These are phyloP conservation scores for Nemophila menziesii DNA, from an alignment of 257 asterid genomes.

Conservation along the genomic window DNA sequence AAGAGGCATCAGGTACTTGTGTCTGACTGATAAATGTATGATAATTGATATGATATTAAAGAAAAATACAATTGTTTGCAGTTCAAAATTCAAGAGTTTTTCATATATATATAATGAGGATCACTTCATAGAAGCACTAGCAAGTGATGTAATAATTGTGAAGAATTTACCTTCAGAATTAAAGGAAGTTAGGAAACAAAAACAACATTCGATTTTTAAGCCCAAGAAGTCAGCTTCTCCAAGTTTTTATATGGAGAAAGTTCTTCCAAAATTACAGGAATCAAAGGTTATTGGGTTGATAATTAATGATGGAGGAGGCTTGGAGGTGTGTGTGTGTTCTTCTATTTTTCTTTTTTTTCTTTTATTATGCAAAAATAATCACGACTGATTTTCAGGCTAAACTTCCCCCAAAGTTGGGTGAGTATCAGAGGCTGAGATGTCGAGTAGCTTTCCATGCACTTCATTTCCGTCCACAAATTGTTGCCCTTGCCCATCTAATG, in stretches of 20 bases:
- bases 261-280: constrained; percentile 58
- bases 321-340: constrained; percentile 42
- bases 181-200: constrained; percentile 59
- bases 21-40: no score
- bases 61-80: constrained; percentile 34
- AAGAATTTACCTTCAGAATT: constrained; percentile 58
- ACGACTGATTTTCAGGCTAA: no score
- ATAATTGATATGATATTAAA: no score
- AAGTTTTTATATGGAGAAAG: constrained; percentile 47
- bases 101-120: constrained; percentile 69
- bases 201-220: constrained; percentile 53
- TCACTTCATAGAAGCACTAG: constrained; percentile 57
- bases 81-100: constrained; percentile 87
- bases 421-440: constrained; percentile 93
- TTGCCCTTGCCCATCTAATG: constrained; percentile 49
- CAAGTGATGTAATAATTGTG: constrained; percentile 65
- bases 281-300: constrained; percentile 69
- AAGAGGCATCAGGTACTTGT: constrained; percentile 89
- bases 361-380: not conserved
- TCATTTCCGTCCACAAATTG: constrained; percentile 78
- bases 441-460: constrained; percentile 90
- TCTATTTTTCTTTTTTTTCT: not conserved
- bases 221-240: constrained; percentile 58
- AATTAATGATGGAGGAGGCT: constrained; percentile 77
- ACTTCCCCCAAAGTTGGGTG: constrained; percentile 74